Conservation (phyloP, 441 rosid genomes). For the Bocquillonia castaneifolia region DNA sequence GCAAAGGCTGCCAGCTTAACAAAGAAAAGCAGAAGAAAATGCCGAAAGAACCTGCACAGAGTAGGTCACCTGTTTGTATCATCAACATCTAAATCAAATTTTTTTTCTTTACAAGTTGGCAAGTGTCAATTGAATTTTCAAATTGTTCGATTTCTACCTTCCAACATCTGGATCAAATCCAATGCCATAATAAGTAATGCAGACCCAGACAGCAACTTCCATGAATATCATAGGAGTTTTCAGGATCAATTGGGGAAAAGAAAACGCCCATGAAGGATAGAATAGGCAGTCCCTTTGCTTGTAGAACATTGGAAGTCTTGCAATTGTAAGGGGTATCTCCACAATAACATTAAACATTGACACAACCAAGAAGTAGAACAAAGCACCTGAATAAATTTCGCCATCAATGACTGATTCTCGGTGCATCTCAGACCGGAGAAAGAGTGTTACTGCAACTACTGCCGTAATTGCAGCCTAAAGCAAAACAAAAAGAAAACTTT, state of each 20-base stretch:
- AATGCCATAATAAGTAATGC: constrained; percentile 59
- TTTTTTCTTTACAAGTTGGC: too few relatives aligned
- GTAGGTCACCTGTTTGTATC: too few relatives aligned
- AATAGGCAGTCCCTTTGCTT: constrained; percentile 71
- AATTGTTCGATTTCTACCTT: constrained; percentile 34
- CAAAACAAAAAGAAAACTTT: background rate
- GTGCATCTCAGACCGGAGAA: constrained; percentile 60
- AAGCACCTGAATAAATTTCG: constrained; percentile 52
- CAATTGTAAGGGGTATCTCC: constrained; percentile 64
- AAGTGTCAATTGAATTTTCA: too few relatives aligned
- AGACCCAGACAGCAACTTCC: constrained; percentile 61
- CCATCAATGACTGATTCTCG: constrained; percentile 43
- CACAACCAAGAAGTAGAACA: constrained; percentile 45
- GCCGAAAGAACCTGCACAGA: constrained; percentile 59
- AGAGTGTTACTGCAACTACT: constrained; percentile 45
- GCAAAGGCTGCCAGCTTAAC: constrained; percentile 64
- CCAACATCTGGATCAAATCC: constrained; percentile 61
- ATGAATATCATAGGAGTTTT: constrained; percentile 56
- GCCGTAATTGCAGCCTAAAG: constrained; percentile 28
- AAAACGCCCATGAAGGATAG: constrained; percentile 69
- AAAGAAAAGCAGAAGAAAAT: constrained; percentile 46
- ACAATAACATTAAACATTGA: constrained; percentile 65
- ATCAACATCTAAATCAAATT: too few relatives aligned
- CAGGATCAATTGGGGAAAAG: constrained; percentile 75
- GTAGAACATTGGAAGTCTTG: constrained; percentile 77